phyloP scores from a whole-genome alignment of 331 rosid species.

The Phaseolus coccineus region DNA sequence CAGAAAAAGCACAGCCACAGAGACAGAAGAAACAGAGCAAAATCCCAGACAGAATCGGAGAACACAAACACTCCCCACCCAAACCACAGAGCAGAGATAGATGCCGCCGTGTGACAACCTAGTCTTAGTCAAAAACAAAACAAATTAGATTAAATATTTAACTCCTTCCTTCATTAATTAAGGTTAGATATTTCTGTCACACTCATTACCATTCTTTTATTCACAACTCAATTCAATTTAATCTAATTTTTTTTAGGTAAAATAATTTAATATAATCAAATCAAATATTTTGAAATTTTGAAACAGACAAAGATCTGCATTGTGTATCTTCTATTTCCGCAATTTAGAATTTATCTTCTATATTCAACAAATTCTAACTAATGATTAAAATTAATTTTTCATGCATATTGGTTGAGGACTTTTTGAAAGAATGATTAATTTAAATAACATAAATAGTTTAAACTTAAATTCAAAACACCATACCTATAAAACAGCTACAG shows the following conservation, averaged over 20 bases:
- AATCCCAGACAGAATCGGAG: conserved; percentile 40
- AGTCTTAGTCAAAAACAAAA: not conserved
- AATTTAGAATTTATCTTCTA: too few species aligned
- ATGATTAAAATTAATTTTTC: too few species aligned
- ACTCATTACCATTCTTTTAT: not conserved
- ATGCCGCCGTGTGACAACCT: not conserved
- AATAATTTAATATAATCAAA: not conserved
- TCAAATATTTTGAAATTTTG: not conserved
- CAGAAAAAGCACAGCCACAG: conserved; percentile 43
- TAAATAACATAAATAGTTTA: too few species aligned
- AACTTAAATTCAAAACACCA: too few species aligned
- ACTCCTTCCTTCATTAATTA: not conserved
- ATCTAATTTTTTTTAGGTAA: too few species aligned
- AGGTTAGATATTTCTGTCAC: not conserved
- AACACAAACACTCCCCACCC: not conserved
- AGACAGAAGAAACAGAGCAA: conserved; percentile 51
- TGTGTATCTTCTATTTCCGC: too few species aligned
- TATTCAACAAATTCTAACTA: too few species aligned
- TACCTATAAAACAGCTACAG: too few species aligned
- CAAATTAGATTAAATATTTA: not conserved
- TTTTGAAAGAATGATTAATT: too few species aligned
- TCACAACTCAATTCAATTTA: not conserved
- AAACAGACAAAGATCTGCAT: too few species aligned
- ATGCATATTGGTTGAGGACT: too few species aligned
- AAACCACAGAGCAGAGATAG: not conserved